Base-by-base conservation (phyloP, 441 rosid genomes). In the Adansonia rubrostipa region DNA sequence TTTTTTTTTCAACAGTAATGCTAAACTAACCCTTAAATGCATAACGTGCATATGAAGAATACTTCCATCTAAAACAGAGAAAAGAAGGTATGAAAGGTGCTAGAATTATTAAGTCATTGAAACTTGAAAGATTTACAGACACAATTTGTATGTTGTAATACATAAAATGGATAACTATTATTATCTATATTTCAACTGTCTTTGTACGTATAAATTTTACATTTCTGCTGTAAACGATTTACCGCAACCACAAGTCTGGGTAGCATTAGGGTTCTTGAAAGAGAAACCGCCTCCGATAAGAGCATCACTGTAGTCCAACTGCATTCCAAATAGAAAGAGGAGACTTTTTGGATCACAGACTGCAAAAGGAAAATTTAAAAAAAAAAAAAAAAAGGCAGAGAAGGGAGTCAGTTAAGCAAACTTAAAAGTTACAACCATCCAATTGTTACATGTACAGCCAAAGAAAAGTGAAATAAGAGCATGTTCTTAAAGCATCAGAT, bases 271-370 rank as follows among this genome's bases (percentile, higher is more conserved):
- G 87, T 96, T 96, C 77, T 88, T 86, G 90, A 96, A 96, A 61
- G 92, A 87, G 87, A 96, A 96, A 83, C 99, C 99, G 54, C 99
- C 99, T 50, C 99, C 97, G 40, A 96, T 96, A 33, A 96, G 92
- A 76, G 99, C 97, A 72, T 94, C 89, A 3, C 97, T 94, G 87
- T 94, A 92, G 86, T 96, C 99, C 78, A 96, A 83, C 81, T 94
- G 98, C 99, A 96, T 92, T 19, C 98, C 99, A 5, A 84, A 96
- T 45, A 96, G 28, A 84, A 92, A 96, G 13, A 96, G 99, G 65
- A 96, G 96, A 89, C 99, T 96, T 91, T 96, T 96, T 0, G 99
- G 97, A 91, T 96, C 99, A 84, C 97, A 92, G 78, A 96, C 99
- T 96, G 95, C 90, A 84, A 81, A 57, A 28, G 33, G 33, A 28